Conservation (phyloP, 805 yeast species). For the Sugiyamaella smithiae region DNA sequence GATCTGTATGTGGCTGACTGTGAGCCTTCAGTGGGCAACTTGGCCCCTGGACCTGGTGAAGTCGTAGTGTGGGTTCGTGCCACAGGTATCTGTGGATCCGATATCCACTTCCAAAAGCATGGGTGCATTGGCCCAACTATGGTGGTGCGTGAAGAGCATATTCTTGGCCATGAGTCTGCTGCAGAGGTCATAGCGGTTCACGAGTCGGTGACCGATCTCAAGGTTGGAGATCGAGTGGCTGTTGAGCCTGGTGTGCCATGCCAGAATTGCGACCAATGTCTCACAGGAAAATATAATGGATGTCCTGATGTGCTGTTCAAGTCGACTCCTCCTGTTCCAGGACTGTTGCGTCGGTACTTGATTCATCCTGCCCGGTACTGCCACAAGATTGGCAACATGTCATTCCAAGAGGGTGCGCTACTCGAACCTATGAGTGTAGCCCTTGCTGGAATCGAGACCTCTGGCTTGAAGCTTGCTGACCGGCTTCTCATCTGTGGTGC, state of each 20-base stretch:
- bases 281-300: slow-evolving; percentile 37
- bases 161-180: slow-evolving; percentile 59
- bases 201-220: slow-evolving; percentile 42
- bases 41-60: slow-evolving; percentile 38
- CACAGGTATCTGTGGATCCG: slow-evolving; percentile 76
- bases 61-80: slow-evolving; percentile 58
- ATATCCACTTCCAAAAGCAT: slow-evolving; percentile 63
- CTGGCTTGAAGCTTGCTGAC: slow-evolving; percentile 48
- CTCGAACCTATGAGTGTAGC: slow-evolving; percentile 57
- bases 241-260: slow-evolving; percentile 56
- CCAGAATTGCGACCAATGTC: slow-evolving; percentile 36
- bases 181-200: slow-evolving; percentile 50
- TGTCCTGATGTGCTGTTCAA: slow-evolving; percentile 37
- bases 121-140: slow-evolving; percentile 56
- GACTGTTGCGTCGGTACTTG: slow-evolving; percentile 36
- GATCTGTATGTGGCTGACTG: slow-evolving; percentile 31
- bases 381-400: slow-evolving; percentile 40
- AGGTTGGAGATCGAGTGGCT: slow-evolving; percentile 46
- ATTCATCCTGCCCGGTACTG: slow-evolving; percentile 39
- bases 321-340: slow-evolving; percentile 39
- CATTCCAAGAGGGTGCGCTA: slow-evolving; percentile 53
- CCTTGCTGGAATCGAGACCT: slow-evolving; percentile 49
- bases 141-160: slow-evolving; percentile 62
- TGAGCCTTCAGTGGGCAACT: slow-evolving; percentile 28
- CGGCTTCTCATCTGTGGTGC: slow-evolving; percentile 52